Percentiles rank a stretch among this genome's conserved stretches.
phyloP scores from a whole-genome alignment of 2,329 filamentous ascomycete genomes.

The Diplodia sapinea region DNA sequence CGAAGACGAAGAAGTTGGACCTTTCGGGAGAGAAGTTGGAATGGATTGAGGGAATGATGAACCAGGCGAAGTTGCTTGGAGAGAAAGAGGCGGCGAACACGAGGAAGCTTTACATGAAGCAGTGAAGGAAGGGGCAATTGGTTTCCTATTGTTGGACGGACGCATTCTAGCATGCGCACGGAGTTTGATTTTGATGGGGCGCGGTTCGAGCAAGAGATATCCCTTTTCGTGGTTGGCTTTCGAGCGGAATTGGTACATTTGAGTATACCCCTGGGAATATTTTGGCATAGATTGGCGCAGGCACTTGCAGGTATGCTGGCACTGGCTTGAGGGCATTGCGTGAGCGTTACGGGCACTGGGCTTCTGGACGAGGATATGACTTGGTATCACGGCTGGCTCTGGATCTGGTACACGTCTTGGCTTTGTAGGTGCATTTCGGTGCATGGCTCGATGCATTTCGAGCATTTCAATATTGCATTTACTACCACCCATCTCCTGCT shows the following conservation, averaged over 20 bases:
- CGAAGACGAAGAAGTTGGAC: conserved; percentile 68
- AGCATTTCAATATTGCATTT: background rate
- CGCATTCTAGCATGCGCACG: conserved; percentile 17
- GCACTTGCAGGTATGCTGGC: conserved; percentile 8
- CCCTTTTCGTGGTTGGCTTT: conserved; percentile 22
- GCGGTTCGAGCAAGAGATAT: conserved; percentile 28
- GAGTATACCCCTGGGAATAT: conserved; percentile 17
- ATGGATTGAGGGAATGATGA: conserved; percentile 84
- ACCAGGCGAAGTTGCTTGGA: conserved; percentile 71
- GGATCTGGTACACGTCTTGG: conserved; percentile 14
- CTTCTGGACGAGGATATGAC: conserved; percentile 21
- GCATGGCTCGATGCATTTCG: background rate
- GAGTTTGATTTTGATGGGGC: conserved; percentile 15
- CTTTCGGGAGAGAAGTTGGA: conserved; percentile 72
- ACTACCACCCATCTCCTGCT: background rate
- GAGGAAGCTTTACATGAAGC: conserved; percentile 28
- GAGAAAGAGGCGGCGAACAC: conserved; percentile 15
- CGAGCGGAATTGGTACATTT: conserved; percentile 28
- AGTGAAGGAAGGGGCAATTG: background rate
- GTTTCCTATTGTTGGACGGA: background rate
- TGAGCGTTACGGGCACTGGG: conserved; percentile 22
- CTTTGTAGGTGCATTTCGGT: conserved; percentile 4
- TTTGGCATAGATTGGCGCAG: conserved; percentile 27
- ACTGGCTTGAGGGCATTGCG: conserved; percentile 18
- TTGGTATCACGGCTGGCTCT: conserved; percentile 27